Base-by-base conservation (phyloP, 2,329 filamentous ascomycete genomes). In the Aspergillus sp. region DNA sequence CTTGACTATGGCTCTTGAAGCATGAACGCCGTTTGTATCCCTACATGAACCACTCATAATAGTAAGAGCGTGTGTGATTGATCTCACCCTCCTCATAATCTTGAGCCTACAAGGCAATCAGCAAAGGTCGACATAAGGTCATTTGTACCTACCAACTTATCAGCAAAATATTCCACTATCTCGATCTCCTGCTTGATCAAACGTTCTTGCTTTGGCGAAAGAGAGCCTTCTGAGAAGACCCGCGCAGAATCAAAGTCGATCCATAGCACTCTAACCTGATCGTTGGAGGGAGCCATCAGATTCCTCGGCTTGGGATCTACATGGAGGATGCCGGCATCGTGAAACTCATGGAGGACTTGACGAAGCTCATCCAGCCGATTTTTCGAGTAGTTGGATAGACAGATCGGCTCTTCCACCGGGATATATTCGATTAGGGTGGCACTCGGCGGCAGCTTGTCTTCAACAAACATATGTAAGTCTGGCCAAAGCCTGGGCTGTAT, bases 211-310 rank as follows among this genome's bases (percentile, higher is more conserved):
- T 16, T 49, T 23, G 41, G n/a, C 16, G 50, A 31, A 20, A 49
- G 54, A 34, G n/a, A n/a, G n/a, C 13, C 16, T 17, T 57, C 54
- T 10, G 56, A n/a, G 14, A 59, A 57, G 1, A 47, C 57, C 17
- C 57, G 56, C 4, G 60, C 57, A 38, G 36, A 52, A 38, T 60
- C 57, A 45, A 63, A 63, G 45, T 59, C 57, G 17, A 63, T 50
- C 54, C 59, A 60, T 31, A 63, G 51, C 9, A 58, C 53, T 42
- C 54, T 53, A 13, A 54, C 51, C 6, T 44, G 16, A 5, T 49
- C 36, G 25, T 38, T 34, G 14, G 16, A 48, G 7, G n/a, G n/a
- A n/a, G 57, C 42, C 50, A 62, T 58, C 55, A 61, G 58, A 49
- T 62, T 58, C 10, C 58, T 43, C 1, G 56, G 58, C 10, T 55